Percentiles rank a stretch among this genome's conserved stretches.
These are phyloP conservation scores for Coniosporium tulheliwenetii DNA, from an alignment of 2,329 filamentous ascomycete species.

Conservation along the genomic window DNA sequence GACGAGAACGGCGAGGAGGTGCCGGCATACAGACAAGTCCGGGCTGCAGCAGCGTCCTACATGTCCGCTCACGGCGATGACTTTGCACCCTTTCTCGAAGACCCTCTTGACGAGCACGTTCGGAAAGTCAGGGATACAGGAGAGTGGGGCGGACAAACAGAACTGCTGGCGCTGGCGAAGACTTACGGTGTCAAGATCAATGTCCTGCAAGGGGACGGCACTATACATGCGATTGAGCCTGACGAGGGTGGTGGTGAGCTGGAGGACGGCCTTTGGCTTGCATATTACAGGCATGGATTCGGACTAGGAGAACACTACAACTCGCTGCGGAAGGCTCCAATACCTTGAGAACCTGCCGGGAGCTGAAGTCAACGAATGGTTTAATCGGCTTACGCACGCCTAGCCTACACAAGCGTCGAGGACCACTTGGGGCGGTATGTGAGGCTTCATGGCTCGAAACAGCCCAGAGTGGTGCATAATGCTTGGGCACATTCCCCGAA, in stretches of 20 bases:
- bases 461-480: too few species aligned
- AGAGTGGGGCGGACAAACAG: slow-evolving; percentile 91
- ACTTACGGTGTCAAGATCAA: slow-evolving; percentile 67
- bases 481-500: too few species aligned
- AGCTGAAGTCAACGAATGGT: too few species aligned
- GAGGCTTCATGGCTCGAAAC: too few species aligned
- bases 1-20: slow-evolving; percentile 12
- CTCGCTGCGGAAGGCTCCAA: slow-evolving; percentile 40
- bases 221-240: slow-evolving; percentile 58
- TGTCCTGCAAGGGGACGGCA: slow-evolving; percentile 68
- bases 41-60: slow-evolving; percentile 59
- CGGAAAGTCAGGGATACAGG: slow-evolving; percentile 69
- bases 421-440: too few species aligned
- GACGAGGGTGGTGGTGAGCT: slow-evolving; percentile 26
- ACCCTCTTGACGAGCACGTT: slow-evolving; percentile 58
- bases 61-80: slow-evolving; percentile 62
- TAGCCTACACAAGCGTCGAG: too few species aligned
- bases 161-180: slow-evolving; percentile 70
- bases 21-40: slow-evolving; percentile 47
- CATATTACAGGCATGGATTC: slow-evolving; percentile 89
- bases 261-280: slow-evolving; percentile 63
- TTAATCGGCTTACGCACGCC: too few species aligned
- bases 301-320: slow-evolving; percentile 97
- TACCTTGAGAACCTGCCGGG: too few species aligned
- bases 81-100: slow-evolving; percentile 77